Percentiles rank a stretch among this genome's conserved stretches.
Evolutionary conservation across 345 rosid genomes (phyloP).

Genomic region (Eucalyptus curtisii): DNA sequence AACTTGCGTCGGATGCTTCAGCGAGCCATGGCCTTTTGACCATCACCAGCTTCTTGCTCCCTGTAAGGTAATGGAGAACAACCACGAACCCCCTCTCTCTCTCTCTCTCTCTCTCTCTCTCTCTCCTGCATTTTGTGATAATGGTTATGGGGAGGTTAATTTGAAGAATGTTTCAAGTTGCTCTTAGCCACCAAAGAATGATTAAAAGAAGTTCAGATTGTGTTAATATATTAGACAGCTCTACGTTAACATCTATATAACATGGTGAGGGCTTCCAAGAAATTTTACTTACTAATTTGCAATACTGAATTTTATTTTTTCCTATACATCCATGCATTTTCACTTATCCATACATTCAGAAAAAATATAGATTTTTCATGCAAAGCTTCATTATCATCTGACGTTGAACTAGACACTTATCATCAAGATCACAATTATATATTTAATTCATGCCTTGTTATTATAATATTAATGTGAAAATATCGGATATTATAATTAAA

Average conservation of each 20-base stretch:
- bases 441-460: background rate
- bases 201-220: background rate
- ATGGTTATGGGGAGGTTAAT: background rate
- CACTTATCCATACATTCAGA: background rate
- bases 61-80: background rate
- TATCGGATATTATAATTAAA: too few species aligned
- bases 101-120: background rate
- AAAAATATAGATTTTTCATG: background rate
- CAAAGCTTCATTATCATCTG: background rate
- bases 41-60: background rate
- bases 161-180: background rate
- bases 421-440: background rate
- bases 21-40: slow-evolving; percentile 21
- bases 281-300: background rate
- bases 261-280: background rate
- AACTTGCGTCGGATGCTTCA: slow-evolving; percentile 33
- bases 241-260: background rate
- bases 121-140: background rate
- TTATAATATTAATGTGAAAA: background rate
- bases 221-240: background rate
- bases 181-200: background rate
- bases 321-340: background rate
- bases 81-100: background rate
- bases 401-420: background rate
- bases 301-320: background rate